Percentiles rank a stretch among this genome's conserved stretches.
Conservation (phyloP, 2,329 filamentous ascomycete genomes). For the Cryphonectria japonica region DNA sequence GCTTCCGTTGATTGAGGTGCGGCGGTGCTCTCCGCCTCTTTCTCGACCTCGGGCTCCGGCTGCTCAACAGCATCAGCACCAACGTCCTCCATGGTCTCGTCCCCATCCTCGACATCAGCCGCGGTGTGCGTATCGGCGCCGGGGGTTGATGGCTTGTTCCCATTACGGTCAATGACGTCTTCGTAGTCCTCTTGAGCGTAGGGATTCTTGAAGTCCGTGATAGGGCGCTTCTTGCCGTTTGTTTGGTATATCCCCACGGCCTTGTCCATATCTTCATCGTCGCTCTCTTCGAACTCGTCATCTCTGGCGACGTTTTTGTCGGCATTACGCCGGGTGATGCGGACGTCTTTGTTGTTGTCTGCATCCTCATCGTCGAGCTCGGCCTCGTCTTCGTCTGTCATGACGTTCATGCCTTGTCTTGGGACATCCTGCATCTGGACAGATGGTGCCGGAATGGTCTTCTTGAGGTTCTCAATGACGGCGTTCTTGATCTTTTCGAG, state of each 20-base stretch:
- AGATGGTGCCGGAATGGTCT: conserved; percentile 83
- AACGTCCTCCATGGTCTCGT: conserved; percentile 35
- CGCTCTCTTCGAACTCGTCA: conserved; percentile 84
- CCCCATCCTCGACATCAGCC: conserved; percentile 22
- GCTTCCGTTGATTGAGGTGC: conserved; percentile 14
- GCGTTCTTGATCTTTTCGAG: conserved; percentile 80
- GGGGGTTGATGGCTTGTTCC: conserved; percentile 26
- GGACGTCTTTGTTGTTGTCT: conserved; percentile 82
- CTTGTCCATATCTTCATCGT: conserved; percentile 80
- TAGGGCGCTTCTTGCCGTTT: conserved; percentile 54
- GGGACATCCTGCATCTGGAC: conserved; percentile 86
- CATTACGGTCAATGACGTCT: conserved; percentile 28
- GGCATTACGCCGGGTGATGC: conserved; percentile 80
- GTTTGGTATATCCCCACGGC: conserved; percentile 70
- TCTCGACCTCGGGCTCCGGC: conserved; percentile 31
- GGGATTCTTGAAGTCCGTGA: conserved; percentile 55
- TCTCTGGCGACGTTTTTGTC: conserved; percentile 77
- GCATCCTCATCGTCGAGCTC: conserved; percentile 74
- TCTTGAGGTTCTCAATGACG: conserved; percentile 83
- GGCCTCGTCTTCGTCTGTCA: conserved; percentile 69
- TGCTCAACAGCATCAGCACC: conserved; percentile 38
- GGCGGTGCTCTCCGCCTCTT: conserved; percentile 19
- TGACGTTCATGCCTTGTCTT: conserved; percentile 59
- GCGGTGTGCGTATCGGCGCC: conserved; percentile 7
- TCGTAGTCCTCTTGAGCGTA: conserved; percentile 46